A percentile compares a stretch with the other conserved stretches of the same genome.
Conservation (phyloP, 257 asterid genomes). For the Rehmannia glutinosa region DNA sequence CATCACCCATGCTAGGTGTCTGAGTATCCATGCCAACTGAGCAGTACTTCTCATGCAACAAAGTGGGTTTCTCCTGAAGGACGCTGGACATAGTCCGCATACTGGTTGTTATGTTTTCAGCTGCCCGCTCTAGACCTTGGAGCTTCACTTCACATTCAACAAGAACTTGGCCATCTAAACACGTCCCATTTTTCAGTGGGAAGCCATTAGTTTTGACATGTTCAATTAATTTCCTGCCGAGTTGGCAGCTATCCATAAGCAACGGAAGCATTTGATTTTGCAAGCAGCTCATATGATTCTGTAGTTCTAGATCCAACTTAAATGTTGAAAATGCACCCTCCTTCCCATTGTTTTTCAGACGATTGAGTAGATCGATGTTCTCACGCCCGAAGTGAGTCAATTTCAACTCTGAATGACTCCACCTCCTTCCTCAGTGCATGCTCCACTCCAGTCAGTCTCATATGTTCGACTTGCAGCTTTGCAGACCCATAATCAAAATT, state of each 20-base stretch:
- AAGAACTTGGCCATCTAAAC: constrained; percentile 54
- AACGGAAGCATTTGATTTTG: constrained; percentile 71
- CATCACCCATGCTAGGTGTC: constrained; percentile 26
- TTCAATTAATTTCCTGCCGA: constrained; percentile 65
- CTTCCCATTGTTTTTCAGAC: constrained; percentile 59
- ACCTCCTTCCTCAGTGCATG: constrained; percentile 89
- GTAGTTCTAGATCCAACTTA: constrained; percentile 77
- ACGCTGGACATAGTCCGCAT: constrained; percentile 46
- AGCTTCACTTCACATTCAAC: constrained; percentile 86
- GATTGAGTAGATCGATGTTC: constrained; percentile 75
- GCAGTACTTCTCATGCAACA: constrained; percentile 32
- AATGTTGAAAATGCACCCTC: constrained; percentile 66
- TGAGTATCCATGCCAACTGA: too few relatives aligned
- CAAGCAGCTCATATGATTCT: constrained; percentile 65
- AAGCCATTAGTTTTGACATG: constrained; percentile 45
- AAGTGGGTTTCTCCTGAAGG: constrained; percentile 45
- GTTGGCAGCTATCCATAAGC: constrained; percentile 65
- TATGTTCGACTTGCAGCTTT: constrained; percentile 68
- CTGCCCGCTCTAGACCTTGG: constrained; percentile 78
- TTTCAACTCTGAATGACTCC: constrained; percentile 61
- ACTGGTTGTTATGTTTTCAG: constrained; percentile 56
- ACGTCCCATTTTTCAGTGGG: constrained; percentile 31
- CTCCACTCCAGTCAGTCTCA: constrained; percentile 86
- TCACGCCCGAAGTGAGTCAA: constrained; percentile 82
- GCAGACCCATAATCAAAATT: constrained; percentile 49